Conservation (phyloP, 768 basidiomycete genomes). For the Termitomyces sp. region DNA sequence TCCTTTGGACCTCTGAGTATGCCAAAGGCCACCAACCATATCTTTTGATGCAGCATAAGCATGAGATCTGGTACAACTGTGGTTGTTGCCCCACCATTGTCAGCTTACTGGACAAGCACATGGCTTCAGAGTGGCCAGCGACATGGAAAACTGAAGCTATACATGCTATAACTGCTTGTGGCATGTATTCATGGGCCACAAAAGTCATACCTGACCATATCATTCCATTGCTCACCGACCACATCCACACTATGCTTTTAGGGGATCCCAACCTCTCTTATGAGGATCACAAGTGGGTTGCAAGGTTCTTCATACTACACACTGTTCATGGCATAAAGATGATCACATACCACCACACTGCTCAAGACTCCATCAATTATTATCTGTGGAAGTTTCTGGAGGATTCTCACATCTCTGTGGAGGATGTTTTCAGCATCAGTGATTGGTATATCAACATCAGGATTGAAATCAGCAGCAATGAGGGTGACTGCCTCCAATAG, state of each 20-base stretch:
- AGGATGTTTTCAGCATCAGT: neutral
- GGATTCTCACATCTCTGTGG: neutral
- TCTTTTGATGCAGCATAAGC: constrained; percentile 13
- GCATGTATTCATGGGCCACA: constrained; percentile 17
- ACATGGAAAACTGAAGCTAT: constrained; percentile 20
- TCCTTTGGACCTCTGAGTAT: constrained; percentile 16
- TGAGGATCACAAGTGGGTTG: constrained; percentile 17
- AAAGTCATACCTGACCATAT: constrained; percentile 17
- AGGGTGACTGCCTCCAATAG: constrained; percentile 17
- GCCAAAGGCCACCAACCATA: neutral
- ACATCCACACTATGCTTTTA: too few relatives aligned
- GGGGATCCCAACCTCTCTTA: too few relatives aligned
- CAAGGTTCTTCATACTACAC: constrained; percentile 25
- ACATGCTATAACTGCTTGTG: constrained; percentile 18
- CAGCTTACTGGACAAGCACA: neutral
- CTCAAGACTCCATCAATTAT: neutral
- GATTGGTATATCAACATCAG: constrained; percentile 25
- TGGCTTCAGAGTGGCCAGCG: constrained; percentile 26
- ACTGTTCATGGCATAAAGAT: constrained; percentile 28
- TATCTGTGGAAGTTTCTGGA: neutral
- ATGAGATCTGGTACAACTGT: constrained; percentile 20
- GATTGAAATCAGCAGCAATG: constrained; percentile 17
- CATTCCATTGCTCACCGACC: constrained; percentile 11
- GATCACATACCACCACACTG: constrained; percentile 13
- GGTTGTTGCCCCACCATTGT: constrained; percentile 26